Base-by-base conservation (phyloP, 192 early-diverging fungal species). In the Umbelopsis sp. region DNA sequence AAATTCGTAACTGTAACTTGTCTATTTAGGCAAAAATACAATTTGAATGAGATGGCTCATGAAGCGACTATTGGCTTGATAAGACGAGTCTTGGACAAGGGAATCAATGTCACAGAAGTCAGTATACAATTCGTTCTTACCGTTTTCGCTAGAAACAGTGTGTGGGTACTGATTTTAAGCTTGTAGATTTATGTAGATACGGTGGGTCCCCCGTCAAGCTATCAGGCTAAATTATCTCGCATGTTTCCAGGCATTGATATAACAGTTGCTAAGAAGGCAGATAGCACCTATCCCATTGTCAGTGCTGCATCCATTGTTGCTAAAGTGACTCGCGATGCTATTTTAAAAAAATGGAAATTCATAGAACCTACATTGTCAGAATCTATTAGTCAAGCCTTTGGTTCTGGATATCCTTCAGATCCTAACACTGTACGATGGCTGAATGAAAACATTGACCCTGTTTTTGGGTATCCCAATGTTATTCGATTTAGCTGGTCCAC, bases 401-500 rank as follows among this genome's bases (percentile, higher is more conserved):
- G 96, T n/a, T 93, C 91, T 0, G 96, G 96, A 10, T 98, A 97
- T 78, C 95, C 94, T 12, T 86, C 87, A 50, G 96, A 99, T 80
- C 96, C 96, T 0, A 93, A 94, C 67, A 99, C 98, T 0, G 84
- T 92, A 0, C 71, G 77, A 33, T 99, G 98, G 98, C 75, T 99
- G 16, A 85, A 87, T 35, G 68, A 84, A 0, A 88, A 90, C 67
- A 74, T 93, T 35, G 94, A 97, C 67, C 82, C 78, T 0, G 87
- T 99, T 3, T 99, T 99, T 87, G 98, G 96, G 0, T 99, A 86
- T 77, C 98, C 98, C 0, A 86, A 85, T 11, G 78, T 98, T 27
- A 90, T 97, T 12, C 89, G 98, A 15, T 99, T 99, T 81, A 94
- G 94, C 67, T 99, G 98, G 97, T 84, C 90, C 1, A 99, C 98